These are phyloP conservation scores for Piloderma croceum DNA, from an alignment of 768 basidiomycete species.

Conservation along the genomic window DNA sequence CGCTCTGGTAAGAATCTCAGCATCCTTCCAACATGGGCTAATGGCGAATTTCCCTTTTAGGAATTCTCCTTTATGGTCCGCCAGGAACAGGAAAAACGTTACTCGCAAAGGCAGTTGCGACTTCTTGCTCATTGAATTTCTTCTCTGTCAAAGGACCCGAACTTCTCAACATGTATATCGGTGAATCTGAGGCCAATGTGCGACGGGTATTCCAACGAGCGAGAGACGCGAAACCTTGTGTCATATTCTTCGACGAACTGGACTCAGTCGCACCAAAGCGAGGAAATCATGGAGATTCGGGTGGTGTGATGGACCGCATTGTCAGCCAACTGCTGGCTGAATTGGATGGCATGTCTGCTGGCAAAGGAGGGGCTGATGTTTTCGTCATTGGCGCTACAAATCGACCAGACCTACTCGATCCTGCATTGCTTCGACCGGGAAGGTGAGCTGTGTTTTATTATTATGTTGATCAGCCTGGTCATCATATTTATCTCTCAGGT, in stretches of 20 bases:
- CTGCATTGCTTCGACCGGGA: slow-evolving; percentile 85
- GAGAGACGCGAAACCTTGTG: slow-evolving; percentile 86
- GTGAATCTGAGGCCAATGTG: slow-evolving; percentile 97
- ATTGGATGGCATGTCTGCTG: slow-evolving; percentile 80
- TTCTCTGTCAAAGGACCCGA: slow-evolving; percentile 98
- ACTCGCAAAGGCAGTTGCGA: slow-evolving; percentile 93
- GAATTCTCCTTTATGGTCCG: slow-evolving; percentile 88
- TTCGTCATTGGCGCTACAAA: slow-evolving; percentile 97
- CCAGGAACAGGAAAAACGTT: slow-evolving; percentile 96
- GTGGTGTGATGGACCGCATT: slow-evolving; percentile 97
- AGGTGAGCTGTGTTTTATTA: slow-evolving; percentile 39
- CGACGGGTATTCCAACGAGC: slow-evolving; percentile 88
- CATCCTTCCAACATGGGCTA: background rate
- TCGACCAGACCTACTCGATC: slow-evolving; percentile 85
- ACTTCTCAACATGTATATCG: slow-evolving; percentile 96
- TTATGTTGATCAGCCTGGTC: background rate
- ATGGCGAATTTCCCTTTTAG: slow-evolving; percentile 30
- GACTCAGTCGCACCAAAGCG: slow-evolving; percentile 93
- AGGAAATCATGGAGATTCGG: slow-evolving; percentile 93
- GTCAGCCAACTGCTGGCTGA: slow-evolving; percentile 93
- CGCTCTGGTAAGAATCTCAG: slow-evolving; percentile 62
- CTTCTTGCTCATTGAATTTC: slow-evolving; percentile 91
- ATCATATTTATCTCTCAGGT: slow-evolving; percentile 45
- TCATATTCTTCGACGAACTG: slow-evolving; percentile 95
- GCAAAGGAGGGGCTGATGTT: slow-evolving; percentile 59